A percentile compares a stretch with the other conserved stretches of the same genome.
phyloP scores from a whole-genome alignment of 805 yeast species.

The Yarrowia osloensis region DNA sequence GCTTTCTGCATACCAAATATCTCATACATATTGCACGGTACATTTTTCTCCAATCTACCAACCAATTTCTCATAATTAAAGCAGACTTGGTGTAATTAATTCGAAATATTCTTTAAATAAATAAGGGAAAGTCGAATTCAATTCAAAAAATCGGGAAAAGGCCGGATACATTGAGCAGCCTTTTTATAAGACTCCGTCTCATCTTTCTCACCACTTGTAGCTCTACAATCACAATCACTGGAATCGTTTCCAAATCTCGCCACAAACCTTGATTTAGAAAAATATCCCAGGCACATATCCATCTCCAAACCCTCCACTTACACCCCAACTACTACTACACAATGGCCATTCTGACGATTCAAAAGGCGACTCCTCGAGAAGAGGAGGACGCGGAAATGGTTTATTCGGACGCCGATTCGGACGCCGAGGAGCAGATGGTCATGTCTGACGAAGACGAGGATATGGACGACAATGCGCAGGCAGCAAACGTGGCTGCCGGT shows the following conservation, averaged over 20 bases:
- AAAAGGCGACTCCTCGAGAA: slow-evolving; percentile 2
- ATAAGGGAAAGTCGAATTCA: too few relatives aligned
- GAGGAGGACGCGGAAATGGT: slow-evolving; percentile 13
- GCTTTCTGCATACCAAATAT: too few relatives aligned
- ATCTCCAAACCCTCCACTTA: background rate
- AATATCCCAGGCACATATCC: background rate
- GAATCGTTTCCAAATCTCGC: background rate
- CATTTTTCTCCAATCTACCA: too few relatives aligned
- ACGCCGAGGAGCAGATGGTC: slow-evolving; percentile 19
- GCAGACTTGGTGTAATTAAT: too few relatives aligned
- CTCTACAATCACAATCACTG: too few relatives aligned
- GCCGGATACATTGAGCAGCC: too few relatives aligned
- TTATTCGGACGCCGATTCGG: slow-evolving; percentile 23
- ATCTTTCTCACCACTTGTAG: too few relatives aligned
- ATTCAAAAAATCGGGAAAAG: too few relatives aligned
- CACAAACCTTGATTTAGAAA: slow-evolving; percentile 2
- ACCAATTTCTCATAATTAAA: too few relatives aligned
- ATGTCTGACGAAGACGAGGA: slow-evolving; percentile 19
- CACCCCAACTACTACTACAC: background rate
- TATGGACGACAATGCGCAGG: slow-evolving; percentile 26
- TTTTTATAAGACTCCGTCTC: too few relatives aligned
- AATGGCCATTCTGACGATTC: slow-evolving; percentile 22
- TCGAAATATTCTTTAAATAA: too few relatives aligned
- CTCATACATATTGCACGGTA: too few relatives aligned
- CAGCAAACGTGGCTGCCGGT: slow-evolving; percentile 34